phyloP scores from a whole-genome alignment of 1,284 basidiomycete species.

The Moniliophthora roreri region DNA sequence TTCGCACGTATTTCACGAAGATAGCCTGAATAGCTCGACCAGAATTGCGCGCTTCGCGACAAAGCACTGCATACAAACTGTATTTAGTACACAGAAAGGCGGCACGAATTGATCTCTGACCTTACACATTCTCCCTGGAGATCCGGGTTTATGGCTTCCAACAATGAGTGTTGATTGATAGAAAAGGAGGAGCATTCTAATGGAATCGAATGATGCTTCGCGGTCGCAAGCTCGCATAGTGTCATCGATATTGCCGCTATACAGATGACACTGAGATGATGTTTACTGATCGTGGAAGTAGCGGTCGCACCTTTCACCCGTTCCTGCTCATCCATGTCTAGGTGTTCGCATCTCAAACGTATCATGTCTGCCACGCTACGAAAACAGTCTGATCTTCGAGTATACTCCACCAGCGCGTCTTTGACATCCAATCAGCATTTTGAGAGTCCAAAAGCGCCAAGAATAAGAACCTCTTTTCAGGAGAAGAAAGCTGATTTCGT shows the following conservation, averaged over 20 bases:
- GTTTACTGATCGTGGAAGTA: constrained; percentile 3
- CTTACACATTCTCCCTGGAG: constrained; percentile 54
- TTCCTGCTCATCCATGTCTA: constrained; percentile 58
- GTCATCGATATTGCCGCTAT: constrained; percentile 75
- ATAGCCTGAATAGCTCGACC: constrained; percentile 83
- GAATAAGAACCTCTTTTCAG: not conserved
- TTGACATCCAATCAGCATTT: not conserved
- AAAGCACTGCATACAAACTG: constrained; percentile 48
- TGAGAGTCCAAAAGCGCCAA: not conserved
- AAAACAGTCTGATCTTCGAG: constrained; percentile 63
- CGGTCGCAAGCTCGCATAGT: constrained; percentile 72
- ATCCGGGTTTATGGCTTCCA: constrained; percentile 8
- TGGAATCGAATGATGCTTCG: constrained; percentile 61
- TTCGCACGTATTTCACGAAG: constrained; percentile 69
- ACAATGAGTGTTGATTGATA: constrained; percentile 16
- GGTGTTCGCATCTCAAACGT: constrained; percentile 48
- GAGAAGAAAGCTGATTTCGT: not conserved
- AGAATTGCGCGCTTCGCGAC: constrained; percentile 74
- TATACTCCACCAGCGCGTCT: constrained; percentile 33
- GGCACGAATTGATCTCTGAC: constrained; percentile 31
- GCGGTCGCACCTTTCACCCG: constrained; percentile 51
- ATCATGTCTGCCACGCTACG: constrained; percentile 47
- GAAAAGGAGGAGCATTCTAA: constrained; percentile 59
- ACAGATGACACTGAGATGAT: constrained; percentile 17
- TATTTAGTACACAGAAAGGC: not conserved